Evolutionary conservation across 2,329 filamentous ascomycete species (phyloP).

Genomic region (Waltergamsia citrina): DNA sequence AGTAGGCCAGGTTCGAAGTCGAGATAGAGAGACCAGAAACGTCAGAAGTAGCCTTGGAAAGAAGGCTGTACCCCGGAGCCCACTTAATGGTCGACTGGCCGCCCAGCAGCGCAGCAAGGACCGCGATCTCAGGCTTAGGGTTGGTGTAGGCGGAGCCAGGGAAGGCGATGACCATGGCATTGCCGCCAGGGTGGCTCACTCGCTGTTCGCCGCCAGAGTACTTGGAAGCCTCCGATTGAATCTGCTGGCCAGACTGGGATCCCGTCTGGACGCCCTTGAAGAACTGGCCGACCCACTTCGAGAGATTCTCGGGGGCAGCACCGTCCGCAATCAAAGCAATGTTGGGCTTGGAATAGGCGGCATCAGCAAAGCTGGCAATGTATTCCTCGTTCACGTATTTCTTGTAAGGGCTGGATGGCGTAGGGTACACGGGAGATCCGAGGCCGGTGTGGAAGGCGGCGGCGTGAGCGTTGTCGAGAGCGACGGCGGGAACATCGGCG

Average conservation of each 20-base stretch:
- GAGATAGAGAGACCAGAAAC: constrained; percentile 58
- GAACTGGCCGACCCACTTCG: constrained; percentile 89
- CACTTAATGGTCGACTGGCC: constrained; percentile 92
- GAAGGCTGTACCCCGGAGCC: constrained; percentile 83
- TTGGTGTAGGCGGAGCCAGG: constrained; percentile 72
- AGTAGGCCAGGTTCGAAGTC: constrained; percentile 78
- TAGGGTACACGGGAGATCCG: constrained; percentile 66
- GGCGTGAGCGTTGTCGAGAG: constrained; percentile 76
- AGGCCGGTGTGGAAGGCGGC: constrained; percentile 92
- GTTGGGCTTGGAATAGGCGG: constrained; percentile 81
- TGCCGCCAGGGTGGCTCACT: constrained; percentile 65
- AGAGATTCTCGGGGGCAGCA: constrained; percentile 63
- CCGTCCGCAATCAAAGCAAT: constrained; percentile 89
- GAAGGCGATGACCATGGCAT: constrained; percentile 85
- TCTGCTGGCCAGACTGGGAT: constrained; percentile 36
- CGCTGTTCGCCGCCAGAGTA: constrained; percentile 96
- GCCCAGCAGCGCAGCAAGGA: constrained; percentile 82
- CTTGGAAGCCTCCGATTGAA: constrained; percentile 59
- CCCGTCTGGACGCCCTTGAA: constrained; percentile 62
- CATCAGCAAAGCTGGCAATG: constrained; percentile 65
- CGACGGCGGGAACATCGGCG: constrained; percentile 53
- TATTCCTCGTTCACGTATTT: constrained; percentile 73
- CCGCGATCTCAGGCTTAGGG: constrained; percentile 83
- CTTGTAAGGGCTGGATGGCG: constrained; percentile 59
- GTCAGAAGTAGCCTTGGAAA: constrained; percentile 67